phyloP scores from a whole-genome alignment of 2,329 filamentous ascomycete species.

The Intubia oerlemansii region DNA sequence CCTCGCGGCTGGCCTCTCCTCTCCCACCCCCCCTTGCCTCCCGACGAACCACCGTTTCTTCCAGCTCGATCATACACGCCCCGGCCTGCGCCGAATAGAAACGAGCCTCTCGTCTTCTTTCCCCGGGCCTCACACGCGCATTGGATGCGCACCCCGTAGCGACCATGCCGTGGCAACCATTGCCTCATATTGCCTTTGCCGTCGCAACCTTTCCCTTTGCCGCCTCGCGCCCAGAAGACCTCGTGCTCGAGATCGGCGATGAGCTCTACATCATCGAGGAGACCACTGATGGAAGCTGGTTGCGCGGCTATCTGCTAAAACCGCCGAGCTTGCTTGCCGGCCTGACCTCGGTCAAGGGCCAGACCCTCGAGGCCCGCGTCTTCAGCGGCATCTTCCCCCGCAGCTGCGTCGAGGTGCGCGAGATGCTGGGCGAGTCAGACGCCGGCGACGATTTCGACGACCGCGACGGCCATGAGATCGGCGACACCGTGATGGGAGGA shows the following conservation, averaged over 20 bases:
- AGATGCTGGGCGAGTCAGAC: conserved; percentile 63
- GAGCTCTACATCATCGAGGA: conserved; percentile 98
- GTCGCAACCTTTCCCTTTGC: conserved; percentile 90
- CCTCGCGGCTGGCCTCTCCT: no score
- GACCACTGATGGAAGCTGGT: conserved; percentile 79
- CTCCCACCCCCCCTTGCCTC: neutral
- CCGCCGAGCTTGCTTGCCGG: conserved; percentile 84
- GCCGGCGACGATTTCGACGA: conserved; percentile 23
- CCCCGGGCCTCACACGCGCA: no score
- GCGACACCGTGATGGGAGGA: no score
- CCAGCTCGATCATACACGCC: neutral
- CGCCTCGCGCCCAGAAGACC: conserved; percentile 67
- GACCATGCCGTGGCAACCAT: conserved; percentile 86
- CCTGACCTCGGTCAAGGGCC: conserved; percentile 73
- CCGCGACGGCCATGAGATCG: conserved; percentile 16
- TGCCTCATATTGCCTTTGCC: conserved; percentile 93
- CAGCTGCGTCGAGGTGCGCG: conserved; percentile 84
- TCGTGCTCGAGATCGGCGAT: conserved; percentile 93
- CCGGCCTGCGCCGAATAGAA: neutral
- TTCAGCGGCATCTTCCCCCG: conserved; percentile 97
- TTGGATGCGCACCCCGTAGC: no score
- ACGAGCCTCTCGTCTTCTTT: neutral
- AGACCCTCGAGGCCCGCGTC: conserved; percentile 84
- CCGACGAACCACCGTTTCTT: neutral
- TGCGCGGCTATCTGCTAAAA: conserved; percentile 84